Evolutionary conservation across 176 grass and related monocot species (phyloP).

Genomic region (Canna indica): DNA sequence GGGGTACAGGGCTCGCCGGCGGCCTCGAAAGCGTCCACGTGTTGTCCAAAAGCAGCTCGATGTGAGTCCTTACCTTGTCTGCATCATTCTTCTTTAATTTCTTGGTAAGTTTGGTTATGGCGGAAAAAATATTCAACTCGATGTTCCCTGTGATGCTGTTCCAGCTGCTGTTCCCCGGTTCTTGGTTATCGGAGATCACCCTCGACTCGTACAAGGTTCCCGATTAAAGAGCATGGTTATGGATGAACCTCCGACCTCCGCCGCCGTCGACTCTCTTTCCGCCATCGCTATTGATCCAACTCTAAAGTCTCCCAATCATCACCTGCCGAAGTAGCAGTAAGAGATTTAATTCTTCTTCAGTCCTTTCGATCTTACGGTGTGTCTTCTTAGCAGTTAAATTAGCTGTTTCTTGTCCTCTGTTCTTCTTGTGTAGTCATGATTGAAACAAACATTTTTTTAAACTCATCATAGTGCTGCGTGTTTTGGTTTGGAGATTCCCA

Average conservation of each 20-base stretch:
- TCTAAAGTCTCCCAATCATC: too few relatives aligned
- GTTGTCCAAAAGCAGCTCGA: conserved; percentile 77
- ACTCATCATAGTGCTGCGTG: too few relatives aligned
- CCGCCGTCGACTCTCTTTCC: too few relatives aligned
- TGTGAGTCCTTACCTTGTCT: conserved; percentile 35
- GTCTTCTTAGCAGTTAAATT: too few relatives aligned
- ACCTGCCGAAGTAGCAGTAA: not conserved
- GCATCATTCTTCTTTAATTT: conserved; percentile 21
- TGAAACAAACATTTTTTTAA: too few relatives aligned
- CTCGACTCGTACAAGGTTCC: conserved; percentile 10
- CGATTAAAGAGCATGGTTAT: not conserved
- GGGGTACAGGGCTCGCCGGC: conserved; percentile 60
- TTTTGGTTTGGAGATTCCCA: too few relatives aligned
- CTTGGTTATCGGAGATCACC: conserved; percentile 18
- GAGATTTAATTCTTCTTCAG: not conserved
- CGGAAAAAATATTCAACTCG: not conserved
- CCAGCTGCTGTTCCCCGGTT: conserved; percentile 9
- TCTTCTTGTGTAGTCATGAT: too few relatives aligned
- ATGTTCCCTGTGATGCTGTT: not conserved
- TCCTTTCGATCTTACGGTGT: too few relatives aligned
- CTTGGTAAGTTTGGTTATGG: conserved; percentile 17
- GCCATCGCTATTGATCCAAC: not conserved
- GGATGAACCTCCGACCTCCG: too few relatives aligned
- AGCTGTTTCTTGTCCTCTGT: too few relatives aligned
- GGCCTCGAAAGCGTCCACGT: conserved; percentile 46